Percentiles rank a stretch among this genome's conserved stretches.
phyloP scores from a whole-genome alignment of 176 grass and related monocot species.

The Cocos nucifera region DNA sequence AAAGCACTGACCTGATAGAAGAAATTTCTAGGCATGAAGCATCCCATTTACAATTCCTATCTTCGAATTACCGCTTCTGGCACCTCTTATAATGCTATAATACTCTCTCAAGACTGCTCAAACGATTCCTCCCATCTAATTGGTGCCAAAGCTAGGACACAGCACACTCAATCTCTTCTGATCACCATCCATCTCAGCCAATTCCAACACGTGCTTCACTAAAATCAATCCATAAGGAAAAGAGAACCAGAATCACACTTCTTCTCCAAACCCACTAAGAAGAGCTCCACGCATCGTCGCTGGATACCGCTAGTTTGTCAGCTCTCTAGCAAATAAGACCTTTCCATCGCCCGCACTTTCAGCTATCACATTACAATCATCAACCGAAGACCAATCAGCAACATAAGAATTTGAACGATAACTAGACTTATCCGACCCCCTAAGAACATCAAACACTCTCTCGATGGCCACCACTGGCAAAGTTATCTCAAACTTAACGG shows the following conservation, averaged over 20 bases:
- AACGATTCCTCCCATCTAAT: conserved; percentile 48
- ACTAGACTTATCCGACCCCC: conserved; percentile 73
- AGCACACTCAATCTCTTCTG: conserved; percentile 47
- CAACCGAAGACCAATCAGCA: conserved; percentile 68
- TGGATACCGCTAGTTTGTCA: conserved; percentile 75
- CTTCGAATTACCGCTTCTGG: conserved; percentile 30
- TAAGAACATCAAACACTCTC: conserved; percentile 60
- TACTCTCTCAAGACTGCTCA: conserved; percentile 53
- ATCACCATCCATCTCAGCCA: conserved; percentile 49
- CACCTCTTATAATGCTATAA: conserved; percentile 56
- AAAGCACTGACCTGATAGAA: too few species aligned
- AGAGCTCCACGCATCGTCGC: conserved; percentile 95
- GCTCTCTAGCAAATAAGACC: conserved; percentile 91
- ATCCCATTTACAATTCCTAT: conserved; percentile 25
- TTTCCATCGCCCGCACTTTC: conserved; percentile 56
- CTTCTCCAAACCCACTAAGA: conserved; percentile 69
- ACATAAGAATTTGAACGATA: conserved; percentile 90
- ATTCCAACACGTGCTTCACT: conserved; percentile 50
- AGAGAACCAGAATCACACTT: conserved; percentile 43
- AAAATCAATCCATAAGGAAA: conserved; percentile 70
- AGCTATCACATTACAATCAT: conserved; percentile 89
- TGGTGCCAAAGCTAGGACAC: conserved; percentile 64
- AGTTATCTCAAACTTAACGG: conserved; percentile 64
- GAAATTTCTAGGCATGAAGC: conserved; percentile 17
- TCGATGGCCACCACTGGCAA: conserved; percentile 48